Evolutionary conservation across 306 rosid genomes (phyloP).

Genomic region (Dicorynia guianensis): DNA sequence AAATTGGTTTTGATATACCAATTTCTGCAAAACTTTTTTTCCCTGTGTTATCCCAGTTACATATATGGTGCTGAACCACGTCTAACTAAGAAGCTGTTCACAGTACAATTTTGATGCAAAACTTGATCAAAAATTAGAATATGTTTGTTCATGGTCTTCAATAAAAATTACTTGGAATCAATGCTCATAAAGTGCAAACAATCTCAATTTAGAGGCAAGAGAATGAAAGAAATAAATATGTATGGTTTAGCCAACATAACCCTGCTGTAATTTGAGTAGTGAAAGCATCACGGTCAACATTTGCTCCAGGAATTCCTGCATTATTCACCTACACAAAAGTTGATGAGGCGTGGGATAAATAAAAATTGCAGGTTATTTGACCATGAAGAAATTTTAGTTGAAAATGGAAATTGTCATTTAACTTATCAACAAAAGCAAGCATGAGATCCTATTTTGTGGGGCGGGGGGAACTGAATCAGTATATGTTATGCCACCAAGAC

Average conservation of each 20-base stretch:
- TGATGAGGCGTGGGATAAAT: too few species aligned
- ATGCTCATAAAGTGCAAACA: slow-evolving; percentile 1
- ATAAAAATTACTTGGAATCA: not conserved
- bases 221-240: slow-evolving; percentile 8
- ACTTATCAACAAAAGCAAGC: too few species aligned
- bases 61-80: not conserved
- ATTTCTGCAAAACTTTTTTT: not conserved
- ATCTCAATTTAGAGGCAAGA: not conserved
- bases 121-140: not conserved
- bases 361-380: too few species aligned
- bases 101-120: not conserved
- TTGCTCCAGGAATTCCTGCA: slow-evolving; percentile 39
- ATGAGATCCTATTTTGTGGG: too few species aligned
- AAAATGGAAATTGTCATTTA: too few species aligned
- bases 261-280: not conserved
- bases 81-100: not conserved
- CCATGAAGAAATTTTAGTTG: too few species aligned
- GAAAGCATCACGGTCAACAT: slow-evolving; percentile 19
- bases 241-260: slow-evolving; percentile 1
- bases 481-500: too few species aligned
- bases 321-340: slow-evolving; percentile 49
- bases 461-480: too few species aligned
- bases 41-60: not conserved
- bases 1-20: not conserved
- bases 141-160: not conserved